Conservation (phyloP, 2,329 filamentous ascomycete species). For the Sporothrix inflata region DNA sequence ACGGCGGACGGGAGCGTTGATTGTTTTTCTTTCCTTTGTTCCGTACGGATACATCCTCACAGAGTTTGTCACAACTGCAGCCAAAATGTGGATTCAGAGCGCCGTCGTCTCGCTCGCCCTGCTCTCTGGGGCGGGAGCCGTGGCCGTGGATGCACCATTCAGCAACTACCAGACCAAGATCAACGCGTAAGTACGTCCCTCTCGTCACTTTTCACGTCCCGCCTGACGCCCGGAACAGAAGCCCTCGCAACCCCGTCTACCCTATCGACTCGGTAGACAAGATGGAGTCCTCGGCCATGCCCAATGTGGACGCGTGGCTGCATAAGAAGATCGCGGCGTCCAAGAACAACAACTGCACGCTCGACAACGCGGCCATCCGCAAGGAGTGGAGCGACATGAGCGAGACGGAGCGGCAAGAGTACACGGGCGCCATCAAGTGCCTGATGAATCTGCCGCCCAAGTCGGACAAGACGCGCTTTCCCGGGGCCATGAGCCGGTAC, state of each 20-base stretch:
- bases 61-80: not conserved
- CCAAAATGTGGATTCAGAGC: not conserved
- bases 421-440: conserved; percentile 38
- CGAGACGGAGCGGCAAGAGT: conserved; percentile 36
- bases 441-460: conserved; percentile 38
- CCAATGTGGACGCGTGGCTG: conserved; percentile 39
- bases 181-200: not conserved
- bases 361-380: conserved; percentile 38
- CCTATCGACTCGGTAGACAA: conserved; percentile 39
- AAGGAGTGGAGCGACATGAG: conserved; percentile 40
- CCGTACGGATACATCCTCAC: no score
- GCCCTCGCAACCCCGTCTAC: conserved; percentile 37
- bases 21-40: no score
- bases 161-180: conserved; percentile 15
- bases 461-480: conserved; percentile 35
- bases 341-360: conserved; percentile 38
- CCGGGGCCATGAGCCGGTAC: conserved; percentile 38
- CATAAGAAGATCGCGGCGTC: conserved; percentile 36
- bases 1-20: not conserved
- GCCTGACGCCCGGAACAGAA: not conserved
- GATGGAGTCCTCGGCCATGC: conserved; percentile 37
- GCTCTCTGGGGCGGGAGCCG: not conserved
- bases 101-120: not conserved
- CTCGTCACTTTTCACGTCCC: not conserved
- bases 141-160: not conserved